phyloP scores from a whole-genome alignment of 148 eudicot species.

The Diospyros kaki region DNA sequence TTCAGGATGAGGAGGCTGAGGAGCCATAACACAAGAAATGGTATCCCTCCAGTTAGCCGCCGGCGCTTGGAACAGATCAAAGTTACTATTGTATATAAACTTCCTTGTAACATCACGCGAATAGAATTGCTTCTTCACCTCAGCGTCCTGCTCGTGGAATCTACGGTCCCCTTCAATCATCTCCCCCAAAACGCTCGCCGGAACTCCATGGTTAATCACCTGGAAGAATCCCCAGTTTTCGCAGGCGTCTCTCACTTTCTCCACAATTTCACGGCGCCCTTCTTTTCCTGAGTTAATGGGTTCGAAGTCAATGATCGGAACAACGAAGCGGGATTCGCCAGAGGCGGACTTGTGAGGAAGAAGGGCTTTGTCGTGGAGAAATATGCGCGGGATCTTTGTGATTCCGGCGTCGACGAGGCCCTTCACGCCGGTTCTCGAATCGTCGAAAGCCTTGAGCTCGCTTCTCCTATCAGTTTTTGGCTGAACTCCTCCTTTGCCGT shows the following conservation, averaged over 20 bases:
- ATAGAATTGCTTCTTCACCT: conserved; percentile 27
- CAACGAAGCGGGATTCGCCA: background rate
- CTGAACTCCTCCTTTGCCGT: no score
- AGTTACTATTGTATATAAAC: conserved; percentile 25
- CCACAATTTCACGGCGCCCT: background rate
- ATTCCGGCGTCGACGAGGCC: conserved; percentile 28
- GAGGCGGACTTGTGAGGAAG: conserved; percentile 5
- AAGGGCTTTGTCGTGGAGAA: background rate
- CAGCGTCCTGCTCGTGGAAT: conserved; percentile 39
- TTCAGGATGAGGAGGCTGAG: conserved; percentile 19
- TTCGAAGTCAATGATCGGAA: conserved; percentile 21
- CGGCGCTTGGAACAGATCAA: conserved; percentile 21
- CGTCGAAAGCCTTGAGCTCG: conserved; percentile 31
- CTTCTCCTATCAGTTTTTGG: no score
- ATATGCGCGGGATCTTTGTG: conserved; percentile 14
- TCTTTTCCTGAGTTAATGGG: no score
- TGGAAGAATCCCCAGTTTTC: conserved; percentile 44
- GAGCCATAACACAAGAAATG: conserved; percentile 2
- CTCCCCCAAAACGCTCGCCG: conserved; percentile 14
- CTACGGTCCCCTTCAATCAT: conserved; percentile 19
- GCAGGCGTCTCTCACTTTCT: conserved; percentile 19
- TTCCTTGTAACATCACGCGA: conserved; percentile 22
- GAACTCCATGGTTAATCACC: conserved; percentile 43
- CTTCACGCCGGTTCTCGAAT: conserved; percentile 34
- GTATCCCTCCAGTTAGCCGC: conserved; percentile 43